A percentile compares a stretch with the other conserved stretches of the same genome.
These are phyloP conservation scores for Eucalyptus cladocalyx DNA, from an alignment of 345 rosid species.

Conservation along the genomic window DNA sequence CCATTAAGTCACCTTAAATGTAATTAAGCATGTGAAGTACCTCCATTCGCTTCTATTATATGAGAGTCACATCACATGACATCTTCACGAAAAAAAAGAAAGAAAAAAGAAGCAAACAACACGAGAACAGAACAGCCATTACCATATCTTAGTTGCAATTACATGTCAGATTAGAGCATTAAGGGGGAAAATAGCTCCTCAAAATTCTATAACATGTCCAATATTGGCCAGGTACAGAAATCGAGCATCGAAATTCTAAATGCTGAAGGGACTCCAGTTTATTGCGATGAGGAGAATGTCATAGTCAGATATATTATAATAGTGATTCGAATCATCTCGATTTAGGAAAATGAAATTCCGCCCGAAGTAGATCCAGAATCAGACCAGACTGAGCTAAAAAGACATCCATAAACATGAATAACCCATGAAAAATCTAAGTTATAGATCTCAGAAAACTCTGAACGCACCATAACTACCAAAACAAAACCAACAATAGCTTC, in stretches of 20 bases:
- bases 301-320: accelerated
- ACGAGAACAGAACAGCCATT: background rate
- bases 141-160: background rate
- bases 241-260: background rate
- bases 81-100: background rate
- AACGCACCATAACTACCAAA: background rate
- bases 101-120: background rate
- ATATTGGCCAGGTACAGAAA: background rate
- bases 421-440: background rate
- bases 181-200: background rate
- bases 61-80: background rate
- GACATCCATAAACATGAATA: background rate
- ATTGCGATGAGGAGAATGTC: background rate
- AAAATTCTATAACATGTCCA: background rate
- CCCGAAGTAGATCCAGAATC: background rate
- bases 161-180: background rate
- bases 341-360: background rate
- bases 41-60: background rate
- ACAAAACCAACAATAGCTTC: background rate
- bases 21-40: too few relatives aligned
- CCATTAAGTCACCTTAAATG: too few relatives aligned
- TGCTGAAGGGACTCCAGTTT: background rate
- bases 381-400: background rate
- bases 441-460: background rate
- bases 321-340: too few relatives aligned